phyloP scores from a whole-genome alignment of 208 protist species.

The Herpetomonas muscarum region DNA sequence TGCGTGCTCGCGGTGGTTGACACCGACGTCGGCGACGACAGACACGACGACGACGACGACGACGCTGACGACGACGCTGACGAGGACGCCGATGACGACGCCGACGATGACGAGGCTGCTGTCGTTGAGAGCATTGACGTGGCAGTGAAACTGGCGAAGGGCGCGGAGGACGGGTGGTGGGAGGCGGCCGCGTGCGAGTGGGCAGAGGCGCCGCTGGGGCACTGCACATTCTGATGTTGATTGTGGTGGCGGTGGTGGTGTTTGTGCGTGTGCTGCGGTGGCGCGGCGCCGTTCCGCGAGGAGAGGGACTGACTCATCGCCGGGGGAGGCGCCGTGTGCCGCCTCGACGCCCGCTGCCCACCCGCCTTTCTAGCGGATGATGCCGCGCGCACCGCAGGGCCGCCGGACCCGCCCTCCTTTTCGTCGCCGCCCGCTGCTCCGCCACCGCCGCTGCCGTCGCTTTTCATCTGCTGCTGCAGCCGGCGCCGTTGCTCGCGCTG shows the following conservation, averaged over 20 bases:
- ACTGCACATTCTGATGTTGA: not conserved
- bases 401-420: no score
- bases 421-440: not conserved
- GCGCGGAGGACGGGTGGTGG: no score
- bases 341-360: no score
- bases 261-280: no score
- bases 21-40: not conserved
- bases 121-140: not conserved
- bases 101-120: not conserved
- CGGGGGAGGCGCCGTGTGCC: no score
- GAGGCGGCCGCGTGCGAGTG: no score
- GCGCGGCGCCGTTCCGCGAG: no score
- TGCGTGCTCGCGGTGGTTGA: constrained; percentile 1
- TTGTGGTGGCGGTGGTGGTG: not conserved
- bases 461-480: no score
- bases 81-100: not conserved
- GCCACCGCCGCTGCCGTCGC: not conserved
- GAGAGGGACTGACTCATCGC: no score
- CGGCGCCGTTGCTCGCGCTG: constrained; percentile 16
- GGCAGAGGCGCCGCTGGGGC: not conserved
- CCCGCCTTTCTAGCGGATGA: no score
- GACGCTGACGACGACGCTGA: not conserved
- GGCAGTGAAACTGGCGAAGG: no score
- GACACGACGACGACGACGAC: not conserved
- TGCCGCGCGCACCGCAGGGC: no score